phyloP scores from a whole-genome alignment of 169 alveolate genomes.

The Plasmodium falciparum region DNA sequence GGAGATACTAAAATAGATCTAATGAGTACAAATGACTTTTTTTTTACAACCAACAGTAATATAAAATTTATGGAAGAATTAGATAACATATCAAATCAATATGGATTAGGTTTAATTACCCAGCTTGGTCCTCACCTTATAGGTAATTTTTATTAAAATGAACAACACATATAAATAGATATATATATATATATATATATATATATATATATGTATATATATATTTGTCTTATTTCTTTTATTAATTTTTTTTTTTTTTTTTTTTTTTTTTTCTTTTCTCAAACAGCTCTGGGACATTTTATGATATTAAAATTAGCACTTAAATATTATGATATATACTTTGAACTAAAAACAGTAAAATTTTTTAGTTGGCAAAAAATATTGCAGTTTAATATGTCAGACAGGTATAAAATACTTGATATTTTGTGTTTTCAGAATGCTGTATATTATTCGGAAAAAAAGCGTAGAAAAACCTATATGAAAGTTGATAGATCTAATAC shows the following conservation, averaged over 20 bases:
- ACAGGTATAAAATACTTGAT: slow-evolving; percentile 36
- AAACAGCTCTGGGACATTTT: slow-evolving; percentile 44
- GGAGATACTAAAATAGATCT: neutral
- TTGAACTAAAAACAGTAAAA: slow-evolving; percentile 13
- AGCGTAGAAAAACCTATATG: slow-evolving; percentile 35
- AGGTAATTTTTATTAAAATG: slow-evolving; percentile 2
- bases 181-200: too few relatives aligned
- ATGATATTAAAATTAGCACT: slow-evolving; percentile 20
- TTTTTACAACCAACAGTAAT: slow-evolving; percentile 9
- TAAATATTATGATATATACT: slow-evolving; percentile 17
- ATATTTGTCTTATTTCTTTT: neutral
- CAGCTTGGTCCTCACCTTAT: slow-evolving; percentile 23
- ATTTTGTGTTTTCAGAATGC: slow-evolving; percentile 27
- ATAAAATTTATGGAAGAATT: slow-evolving; percentile 14
- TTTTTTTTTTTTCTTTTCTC: neutral
- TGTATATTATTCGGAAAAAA: neutral
- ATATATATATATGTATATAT: neutral
- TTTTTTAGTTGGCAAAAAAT: slow-evolving; percentile 51
- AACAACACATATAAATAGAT: too few relatives aligned
- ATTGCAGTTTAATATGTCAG: slow-evolving; percentile 26
- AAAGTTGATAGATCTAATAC: slow-evolving; percentile 1
- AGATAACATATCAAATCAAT: slow-evolving; percentile 17
- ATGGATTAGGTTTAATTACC: neutral
- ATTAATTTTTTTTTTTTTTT: neutral
- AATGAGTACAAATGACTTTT: slow-evolving; percentile 10